These are phyloP conservation scores for Cyberlindnera subsufficiens DNA, from an alignment of 805 yeast genomes.

Conservation along the genomic window DNA sequence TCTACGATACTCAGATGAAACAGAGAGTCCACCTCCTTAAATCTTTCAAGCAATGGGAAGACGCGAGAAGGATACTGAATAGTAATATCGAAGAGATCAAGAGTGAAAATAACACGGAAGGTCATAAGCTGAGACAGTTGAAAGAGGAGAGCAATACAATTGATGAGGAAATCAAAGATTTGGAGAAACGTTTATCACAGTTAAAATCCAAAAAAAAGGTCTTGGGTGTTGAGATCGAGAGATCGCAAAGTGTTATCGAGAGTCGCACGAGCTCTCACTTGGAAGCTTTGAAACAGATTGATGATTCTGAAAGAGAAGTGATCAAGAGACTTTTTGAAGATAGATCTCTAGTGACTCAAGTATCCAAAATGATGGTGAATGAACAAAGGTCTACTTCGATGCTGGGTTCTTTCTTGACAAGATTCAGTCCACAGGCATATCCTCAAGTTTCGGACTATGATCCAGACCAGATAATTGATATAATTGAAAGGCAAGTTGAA, in stretches of 20 bases:
- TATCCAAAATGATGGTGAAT: background rate
- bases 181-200: constrained; percentile 29
- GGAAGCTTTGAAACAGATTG: constrained; percentile 33
- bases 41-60: constrained; percentile 34
- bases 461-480: constrained; percentile 13
- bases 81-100: constrained; percentile 32
- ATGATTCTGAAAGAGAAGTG: constrained; percentile 31
- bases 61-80: constrained; percentile 27
- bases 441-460: constrained; percentile 2
- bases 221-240: constrained; percentile 32
- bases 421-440: constrained; percentile 9
- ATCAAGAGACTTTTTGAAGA: constrained; percentile 25
- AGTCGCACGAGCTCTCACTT: constrained; percentile 39
- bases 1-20: constrained; percentile 31
- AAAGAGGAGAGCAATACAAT: constrained; percentile 26
- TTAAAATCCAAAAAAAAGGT: constrained; percentile 28
- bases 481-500: constrained; percentile 16
- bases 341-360: constrained; percentile 15
- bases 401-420: constrained; percentile 14
- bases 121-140: constrained; percentile 31
- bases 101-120: constrained; percentile 33
- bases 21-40: constrained; percentile 22
- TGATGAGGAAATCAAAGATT: constrained; percentile 31
- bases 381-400: constrained; percentile 1
- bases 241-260: constrained; percentile 42